Evolutionary conservation across 345 rosid genomes (phyloP), one percentile per base, ranked within the genome.

Genomic region (Cardamine resedifolia): DNA sequence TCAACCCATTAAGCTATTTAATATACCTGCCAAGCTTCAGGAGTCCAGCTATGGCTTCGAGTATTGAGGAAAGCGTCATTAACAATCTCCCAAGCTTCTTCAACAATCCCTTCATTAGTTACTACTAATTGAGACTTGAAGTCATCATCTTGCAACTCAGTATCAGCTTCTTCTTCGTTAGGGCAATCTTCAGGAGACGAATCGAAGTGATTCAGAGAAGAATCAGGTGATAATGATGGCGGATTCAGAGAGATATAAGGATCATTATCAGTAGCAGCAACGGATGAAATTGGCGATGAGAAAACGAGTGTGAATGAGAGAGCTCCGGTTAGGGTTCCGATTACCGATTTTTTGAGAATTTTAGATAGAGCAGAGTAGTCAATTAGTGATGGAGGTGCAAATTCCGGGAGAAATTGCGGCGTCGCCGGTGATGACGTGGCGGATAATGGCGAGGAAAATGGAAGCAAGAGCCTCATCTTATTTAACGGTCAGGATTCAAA

Each of bases 1-100:
- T 0, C 57, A 0, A 74, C 38, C 23, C 47, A 74, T 6, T 43
- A 73, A 73, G 52, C 66, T 38, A 48, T 18, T 24, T 0, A 14
- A 58, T 72, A 73, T 12, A 48, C 96, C 94, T 80, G 82, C 97
- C 97, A 94, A 8, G 81, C 64, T 45, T 91, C 77, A 38, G 90
- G 82, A 49, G 86, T 80, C 98, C 97, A 94, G 5, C 80, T 79
- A 47, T 61, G 82, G 67, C 85, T 81, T 1, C 82, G 86, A 41
- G 83, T 18, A 2, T 84, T 83, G 4, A 89, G 85, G 62, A 86
- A 94, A 69, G 89, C 83, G 5, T 84, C 96, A 58, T 89, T 88
- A 24, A 91, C 89, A 23, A 94, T 85, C 83, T 88, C 84, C 98
- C 98, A 94, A 70, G 97, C 98, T 81, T 94, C 97, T 81, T 88